phyloP scores from a whole-genome alignment of 257 asterid species.

The Nicotiana attenuata region DNA sequence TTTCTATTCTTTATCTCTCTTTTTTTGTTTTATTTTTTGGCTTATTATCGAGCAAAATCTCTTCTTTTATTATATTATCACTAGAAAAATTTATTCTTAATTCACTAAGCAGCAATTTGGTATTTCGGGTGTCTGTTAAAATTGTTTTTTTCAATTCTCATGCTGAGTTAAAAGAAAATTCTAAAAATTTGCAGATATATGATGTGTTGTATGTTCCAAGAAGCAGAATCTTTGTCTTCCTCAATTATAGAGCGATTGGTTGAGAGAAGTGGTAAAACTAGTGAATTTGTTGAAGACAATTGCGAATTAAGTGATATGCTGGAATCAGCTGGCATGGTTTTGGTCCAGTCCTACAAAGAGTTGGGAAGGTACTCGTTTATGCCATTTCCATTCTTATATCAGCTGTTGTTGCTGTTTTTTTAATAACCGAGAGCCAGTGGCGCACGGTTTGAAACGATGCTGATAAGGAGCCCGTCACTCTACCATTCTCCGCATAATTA shows the following conservation, averaged over 20 bases:
- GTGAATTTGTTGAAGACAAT: conserved; percentile 16
- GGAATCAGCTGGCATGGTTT: conserved; percentile 89
- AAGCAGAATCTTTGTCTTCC: conserved; percentile 53
- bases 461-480: too few species aligned
- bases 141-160: not conserved
- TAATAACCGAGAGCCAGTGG: not conserved
- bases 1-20: not conserved
- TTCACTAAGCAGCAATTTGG: not conserved
- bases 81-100: not conserved
- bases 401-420: too few species aligned
- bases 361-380: conserved; percentile 43
- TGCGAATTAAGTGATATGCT: conserved; percentile 49
- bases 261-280: conserved; percentile 12
- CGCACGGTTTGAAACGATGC: too few species aligned
- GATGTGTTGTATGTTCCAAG: conserved; percentile 66
- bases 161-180: not conserved
- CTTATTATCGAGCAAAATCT: not conserved
- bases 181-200: conserved; percentile 49
- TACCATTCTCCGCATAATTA: too few species aligned
- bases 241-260: conserved; percentile 44
- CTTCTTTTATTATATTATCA: not conserved
- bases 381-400: not conserved
- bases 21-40: not conserved
- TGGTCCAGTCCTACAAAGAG: conserved; percentile 72
- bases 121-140: not conserved